phyloP scores from a whole-genome alignment of 768 basidiomycete genomes.

The Trametes sanguinea region DNA sequence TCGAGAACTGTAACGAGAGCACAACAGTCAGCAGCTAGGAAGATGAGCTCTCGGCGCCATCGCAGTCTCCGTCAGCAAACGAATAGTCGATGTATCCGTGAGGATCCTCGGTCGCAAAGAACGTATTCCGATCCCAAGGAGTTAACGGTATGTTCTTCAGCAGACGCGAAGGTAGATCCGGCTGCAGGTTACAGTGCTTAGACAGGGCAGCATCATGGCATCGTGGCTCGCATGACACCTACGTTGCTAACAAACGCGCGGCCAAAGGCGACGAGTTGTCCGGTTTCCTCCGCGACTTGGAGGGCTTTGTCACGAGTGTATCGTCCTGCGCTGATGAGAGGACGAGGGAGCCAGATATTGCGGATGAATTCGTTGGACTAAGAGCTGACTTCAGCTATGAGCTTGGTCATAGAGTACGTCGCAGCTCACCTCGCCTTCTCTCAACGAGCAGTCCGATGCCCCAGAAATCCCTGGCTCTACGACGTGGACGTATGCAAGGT shows the following conservation, averaged over 20 bases:
- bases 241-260: constrained; percentile 30
- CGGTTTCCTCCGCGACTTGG: constrained; percentile 18
- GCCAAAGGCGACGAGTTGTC: constrained; percentile 29
- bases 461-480: constrained; percentile 28
- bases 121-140: constrained; percentile 9
- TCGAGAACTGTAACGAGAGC: too few species aligned
- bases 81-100: constrained; percentile 25
- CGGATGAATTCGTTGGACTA: constrained; percentile 29
- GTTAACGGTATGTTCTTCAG: constrained; percentile 13
- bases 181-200: not conserved
- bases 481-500: constrained; percentile 33
- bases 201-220: too few species aligned
- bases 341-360: constrained; percentile 26
- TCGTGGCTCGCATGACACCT: too few species aligned
- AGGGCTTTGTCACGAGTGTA: constrained; percentile 28
- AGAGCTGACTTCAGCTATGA: not conserved
- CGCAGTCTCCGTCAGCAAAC: not conserved
- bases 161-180: constrained; percentile 17
- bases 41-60: not conserved
- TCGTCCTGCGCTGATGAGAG: constrained; percentile 28
- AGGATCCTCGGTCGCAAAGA: constrained; percentile 15
- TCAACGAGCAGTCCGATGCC: not conserved
- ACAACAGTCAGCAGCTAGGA: too few species aligned
- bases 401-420: not conserved
- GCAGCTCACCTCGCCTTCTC: constrained; percentile 1